Conservation (phyloP, 2,329 filamentous ascomycete species). For the Trematosphaeria pertusa region DNA sequence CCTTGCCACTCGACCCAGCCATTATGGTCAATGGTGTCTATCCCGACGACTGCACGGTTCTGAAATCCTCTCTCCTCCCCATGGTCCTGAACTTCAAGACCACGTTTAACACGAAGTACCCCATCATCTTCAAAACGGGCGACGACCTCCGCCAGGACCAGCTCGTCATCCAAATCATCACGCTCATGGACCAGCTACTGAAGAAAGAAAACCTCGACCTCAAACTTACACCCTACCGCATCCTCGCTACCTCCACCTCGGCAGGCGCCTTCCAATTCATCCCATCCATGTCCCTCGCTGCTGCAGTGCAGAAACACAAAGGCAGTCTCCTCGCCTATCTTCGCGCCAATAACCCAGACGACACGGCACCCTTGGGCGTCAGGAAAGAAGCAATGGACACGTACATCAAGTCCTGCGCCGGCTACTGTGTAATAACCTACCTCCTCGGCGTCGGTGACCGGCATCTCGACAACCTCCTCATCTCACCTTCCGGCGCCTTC, state of each 20-base stretch:
- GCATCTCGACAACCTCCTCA: constrained; percentile 92
- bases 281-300: constrained; percentile 82
- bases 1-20: constrained; percentile 86
- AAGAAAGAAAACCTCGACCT: constrained; percentile 96
- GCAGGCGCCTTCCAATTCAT: constrained; percentile 95
- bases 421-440: constrained; percentile 98
- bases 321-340: constrained; percentile 81
- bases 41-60: constrained; percentile 86
- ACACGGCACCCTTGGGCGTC: constrained; percentile 79
- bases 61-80: constrained; percentile 93
- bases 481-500: constrained; percentile 90
- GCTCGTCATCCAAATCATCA: constrained; percentile 96
- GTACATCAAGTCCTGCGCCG: constrained; percentile 93
- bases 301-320: constrained; percentile 83
- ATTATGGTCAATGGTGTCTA: constrained; percentile 79
- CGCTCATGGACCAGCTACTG: constrained; percentile 93
- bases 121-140: constrained; percentile 96
- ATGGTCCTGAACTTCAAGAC: constrained; percentile 93
- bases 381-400: constrained; percentile 93
- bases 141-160: constrained; percentile 97
- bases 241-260: constrained; percentile 87
- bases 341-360: constrained; percentile 87
- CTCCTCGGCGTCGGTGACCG: constrained; percentile 95
- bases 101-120: constrained; percentile 76
- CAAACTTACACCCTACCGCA: constrained; percentile 94